Evolutionary conservation across 2,329 filamentous ascomycete genomes (phyloP), one percentile per base, ranked within the genome.

Genomic region (Beauveria asiatica): DNA sequence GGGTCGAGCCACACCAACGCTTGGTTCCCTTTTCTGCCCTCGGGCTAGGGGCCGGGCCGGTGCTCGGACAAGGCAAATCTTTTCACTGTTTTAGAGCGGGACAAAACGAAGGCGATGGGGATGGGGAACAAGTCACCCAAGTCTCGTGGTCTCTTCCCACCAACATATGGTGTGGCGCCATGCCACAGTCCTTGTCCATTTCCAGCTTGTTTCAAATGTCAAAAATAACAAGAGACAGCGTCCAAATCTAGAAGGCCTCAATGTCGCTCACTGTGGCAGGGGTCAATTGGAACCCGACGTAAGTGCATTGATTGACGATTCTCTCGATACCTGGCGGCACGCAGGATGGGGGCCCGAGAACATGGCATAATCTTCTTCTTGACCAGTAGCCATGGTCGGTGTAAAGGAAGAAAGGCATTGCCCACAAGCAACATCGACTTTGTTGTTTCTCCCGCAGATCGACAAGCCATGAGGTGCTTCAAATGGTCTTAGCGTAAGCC

Each of bases 41-140:
- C 37, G 25, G 37, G 46, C 56, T 50, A 51, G 56, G 56, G 56
- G 33, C 56, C 56, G 56, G 56, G 30, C 56, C 56, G 56, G 55
- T 54, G 55, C 45, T 49, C 55, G 45, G 45, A 19, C 56, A 51
- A 58, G 49, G 33, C 33, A 37, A 37, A 37, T 37, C 33, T 37
- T 37, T 37, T 37, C 33, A 13, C 33, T 37, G 33, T 37, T 37
- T 37, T 37, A 37, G 33, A 37, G 33, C 33, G 33, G 33, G 33
- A 37, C 33, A 37, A 16, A 19, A 10, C 27, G 25, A 50, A 50
- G 41, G 21, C 37, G 46, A 46, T 23, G 33, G 13, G 37, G n/a
- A 44, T 21, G 21, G 55, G 45, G 21, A 58, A 50, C 23, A 23
- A 23, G 30, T 13, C 16, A 11, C 7, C 1, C 25, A 27, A 27